phyloP scores from a whole-genome alignment of 2,329 filamentous ascomycete species.

The Trichoderma sp. region DNA sequence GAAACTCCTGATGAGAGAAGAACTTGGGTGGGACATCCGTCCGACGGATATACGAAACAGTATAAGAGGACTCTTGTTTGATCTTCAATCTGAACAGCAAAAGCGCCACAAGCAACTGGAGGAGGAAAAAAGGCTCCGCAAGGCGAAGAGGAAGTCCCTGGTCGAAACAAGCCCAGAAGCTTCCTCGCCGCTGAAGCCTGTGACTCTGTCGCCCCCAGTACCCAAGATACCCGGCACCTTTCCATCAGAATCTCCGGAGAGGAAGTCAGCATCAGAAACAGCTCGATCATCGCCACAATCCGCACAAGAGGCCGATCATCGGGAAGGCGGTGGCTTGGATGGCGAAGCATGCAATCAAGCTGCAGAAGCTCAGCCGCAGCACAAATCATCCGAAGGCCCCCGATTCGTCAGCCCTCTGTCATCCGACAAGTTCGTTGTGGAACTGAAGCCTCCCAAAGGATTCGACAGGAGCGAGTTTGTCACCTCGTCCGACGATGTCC shows the following conservation, averaged over 20 bases:
- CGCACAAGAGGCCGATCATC: neutral
- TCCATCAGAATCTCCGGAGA: conserved; percentile 20
- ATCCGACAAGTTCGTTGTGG: conserved; percentile 20
- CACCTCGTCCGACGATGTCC: conserved; percentile 1
- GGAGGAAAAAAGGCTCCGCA: conserved; percentile 40
- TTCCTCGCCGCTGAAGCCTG: conserved; percentile 6
- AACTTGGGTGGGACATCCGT: conserved; percentile 56
- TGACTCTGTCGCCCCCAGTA: conserved; percentile 3
- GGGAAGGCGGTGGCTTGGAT: neutral
- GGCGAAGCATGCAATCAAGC: neutral
- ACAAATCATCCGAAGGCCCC: neutral
- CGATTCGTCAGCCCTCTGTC: neutral
- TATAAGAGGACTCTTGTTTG: conserved; percentile 67
- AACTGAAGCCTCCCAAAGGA: conserved; percentile 12
- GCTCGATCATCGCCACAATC: conserved; percentile 7
- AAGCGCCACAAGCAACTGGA: conserved; percentile 46
- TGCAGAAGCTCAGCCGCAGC: neutral
- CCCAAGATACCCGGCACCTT: conserved; percentile 26
- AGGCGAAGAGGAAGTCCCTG: conserved; percentile 33
- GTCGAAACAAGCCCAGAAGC: conserved; percentile 18
- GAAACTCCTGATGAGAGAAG: conserved; percentile 64
- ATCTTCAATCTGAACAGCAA: conserved; percentile 62
- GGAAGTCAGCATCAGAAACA: neutral
- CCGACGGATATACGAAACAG: conserved; percentile 61
- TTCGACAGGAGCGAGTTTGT: conserved; percentile 19